Evolutionary conservation across 768 basidiomycete genomes (phyloP), one percentile per base, ranked within the genome.

Genomic region (Pleurotus eryngii): DNA sequence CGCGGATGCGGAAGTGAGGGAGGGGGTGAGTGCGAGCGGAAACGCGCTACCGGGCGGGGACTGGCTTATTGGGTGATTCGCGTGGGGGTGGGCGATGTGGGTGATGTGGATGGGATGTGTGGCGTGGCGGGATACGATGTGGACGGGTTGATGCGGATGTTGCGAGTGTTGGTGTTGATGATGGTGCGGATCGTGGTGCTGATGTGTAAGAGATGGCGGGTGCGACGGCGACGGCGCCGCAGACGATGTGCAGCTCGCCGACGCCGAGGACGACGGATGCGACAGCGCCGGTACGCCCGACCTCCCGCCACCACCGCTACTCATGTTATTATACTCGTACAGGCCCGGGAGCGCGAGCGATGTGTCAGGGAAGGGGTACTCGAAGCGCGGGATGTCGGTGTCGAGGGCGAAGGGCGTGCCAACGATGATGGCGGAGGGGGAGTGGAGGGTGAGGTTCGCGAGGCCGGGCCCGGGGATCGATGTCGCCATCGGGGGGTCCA

Each of bases 391-490:
- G 3, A 65, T 62, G 30, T 66, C 63, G 3, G 66, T 62, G 30
- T 66, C 63, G 1, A 66, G 67, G 24, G 68, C 65, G 49, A 73
- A 74, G 17, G 73, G 72, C 1, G 73, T 73, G 20, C 72, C 72
- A n/a, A 74, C 43, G 45, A 73, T 70, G 11, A 65, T 56, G 0
- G 67, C 59, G 12, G 67, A 65, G 7, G 70, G 69, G 1, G 71
- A 70, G 57, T 70, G 69, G 7, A 68, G 47, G 15, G 6, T 56
- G 9, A 60, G n/a, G 26, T 47, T 35, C 0, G 55, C 2, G 46
- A 49, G 17, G 27, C 35, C 38, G 38, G 55, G 11, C 12, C 3
- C 24, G 12, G 51, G n/a, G 37, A 54, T 54, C 38, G 51, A 38
- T 20, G 42, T 14, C 4, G 51, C 30, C 8, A 35, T 35, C 8